A percentile compares a stretch with the other conserved stretches of the same genome.
Evolutionary conservation across 441 rosid species (phyloP).

Genomic region (Brassica hybrid): DNA sequence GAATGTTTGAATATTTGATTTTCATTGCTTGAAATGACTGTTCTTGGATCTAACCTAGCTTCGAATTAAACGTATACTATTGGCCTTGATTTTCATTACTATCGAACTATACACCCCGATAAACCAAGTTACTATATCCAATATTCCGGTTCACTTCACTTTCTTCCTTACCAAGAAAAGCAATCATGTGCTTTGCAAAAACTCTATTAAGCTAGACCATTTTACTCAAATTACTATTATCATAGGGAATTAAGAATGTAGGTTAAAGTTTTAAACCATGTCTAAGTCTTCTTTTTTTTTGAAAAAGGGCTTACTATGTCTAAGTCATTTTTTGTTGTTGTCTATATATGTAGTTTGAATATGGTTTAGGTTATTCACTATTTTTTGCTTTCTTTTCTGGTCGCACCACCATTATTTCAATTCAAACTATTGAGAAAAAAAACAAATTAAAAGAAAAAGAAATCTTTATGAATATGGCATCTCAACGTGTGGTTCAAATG

Average conservation of each 20-base stretch:
- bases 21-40: neutral
- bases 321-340: no score
- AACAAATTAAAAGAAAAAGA: neutral
- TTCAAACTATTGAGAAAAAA: neutral
- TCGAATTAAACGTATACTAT: neutral
- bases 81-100: neutral
- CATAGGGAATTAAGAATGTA: neutral
- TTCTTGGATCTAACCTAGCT: neutral
- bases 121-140: neutral
- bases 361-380: neutral
- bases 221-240: neutral
- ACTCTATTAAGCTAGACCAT: neutral
- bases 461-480: neutral
- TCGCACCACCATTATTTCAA: neutral
- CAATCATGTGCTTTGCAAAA: slow-evolving; percentile 1
- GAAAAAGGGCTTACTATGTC: no score
- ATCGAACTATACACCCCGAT: neutral
- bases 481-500: neutral
- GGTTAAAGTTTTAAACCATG: neutral
- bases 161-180: neutral
- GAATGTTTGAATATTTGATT: neutral
- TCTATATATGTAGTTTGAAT: neutral
- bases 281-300: no score
- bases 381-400: neutral
- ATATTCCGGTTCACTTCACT: neutral